These are phyloP conservation scores for Wickerhamomyces sp. DNA, from an alignment of 1,139 yeast species.

Conservation along the genomic window DNA sequence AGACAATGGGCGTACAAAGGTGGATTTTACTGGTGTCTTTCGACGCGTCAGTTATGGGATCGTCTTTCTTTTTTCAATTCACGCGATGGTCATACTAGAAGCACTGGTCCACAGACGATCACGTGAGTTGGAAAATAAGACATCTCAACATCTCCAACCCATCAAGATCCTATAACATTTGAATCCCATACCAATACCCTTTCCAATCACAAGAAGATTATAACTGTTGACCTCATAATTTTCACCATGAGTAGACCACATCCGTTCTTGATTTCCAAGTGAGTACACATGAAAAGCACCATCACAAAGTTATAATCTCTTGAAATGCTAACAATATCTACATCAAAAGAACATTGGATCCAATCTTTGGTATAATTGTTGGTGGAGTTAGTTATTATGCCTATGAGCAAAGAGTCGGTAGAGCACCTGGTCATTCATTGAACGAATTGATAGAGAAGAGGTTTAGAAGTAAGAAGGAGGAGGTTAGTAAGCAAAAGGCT, in stretches of 20 bases:
- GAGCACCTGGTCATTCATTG: constrained; percentile 52
- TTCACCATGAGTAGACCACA: constrained; percentile 1
- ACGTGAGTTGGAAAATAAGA: too few species aligned
- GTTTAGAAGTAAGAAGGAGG: too few species aligned
- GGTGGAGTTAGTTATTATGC: constrained; percentile 58
- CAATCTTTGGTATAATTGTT: constrained; percentile 50
- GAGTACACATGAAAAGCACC: too few species aligned
- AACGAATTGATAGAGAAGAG: constrained; percentile 42
- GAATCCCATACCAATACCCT: too few species aligned
- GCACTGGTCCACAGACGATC: too few species aligned
- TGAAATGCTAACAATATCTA: too few species aligned
- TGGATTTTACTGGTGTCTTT: neutral
- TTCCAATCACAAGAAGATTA: too few species aligned
- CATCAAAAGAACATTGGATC: constrained; percentile 44
- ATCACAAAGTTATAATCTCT: too few species aligned
- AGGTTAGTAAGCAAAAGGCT: too few species aligned
- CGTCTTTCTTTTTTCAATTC: neutral
- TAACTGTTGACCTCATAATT: neutral
- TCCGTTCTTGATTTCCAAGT: constrained; percentile 19
- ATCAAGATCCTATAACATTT: too few species aligned
- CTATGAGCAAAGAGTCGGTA: constrained; percentile 50
- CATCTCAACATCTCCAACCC: too few species aligned
- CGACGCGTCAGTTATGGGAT: neutral
- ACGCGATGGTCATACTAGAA: too few species aligned
- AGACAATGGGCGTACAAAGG: neutral